Evolutionary conservation across 1,139 yeast species (phyloP).

Genomic region (Nematodospora anomalae): DNA sequence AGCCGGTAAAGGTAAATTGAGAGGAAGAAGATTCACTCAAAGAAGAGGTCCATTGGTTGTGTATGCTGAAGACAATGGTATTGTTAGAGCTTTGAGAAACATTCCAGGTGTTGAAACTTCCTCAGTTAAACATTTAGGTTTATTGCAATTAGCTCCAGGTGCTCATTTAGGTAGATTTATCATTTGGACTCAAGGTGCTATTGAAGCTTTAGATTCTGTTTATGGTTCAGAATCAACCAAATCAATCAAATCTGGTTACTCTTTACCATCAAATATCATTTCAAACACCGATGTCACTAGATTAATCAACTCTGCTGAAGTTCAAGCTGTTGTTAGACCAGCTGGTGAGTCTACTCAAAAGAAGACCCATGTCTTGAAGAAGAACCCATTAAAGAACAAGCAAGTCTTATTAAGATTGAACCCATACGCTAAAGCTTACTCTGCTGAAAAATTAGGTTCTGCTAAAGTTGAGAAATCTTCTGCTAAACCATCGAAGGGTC

Average conservation of each 20-base stretch:
- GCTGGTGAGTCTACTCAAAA: conserved; percentile 93
- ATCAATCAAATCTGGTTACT: conserved; percentile 85
- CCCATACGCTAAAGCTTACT: conserved; percentile 98
- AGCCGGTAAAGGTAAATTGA: conserved; percentile 99
- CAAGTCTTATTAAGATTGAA: conserved; percentile 96
- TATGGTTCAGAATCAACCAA: conserved; percentile 92
- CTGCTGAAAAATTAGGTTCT: conserved; percentile 89
- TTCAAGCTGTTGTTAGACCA: conserved; percentile 95
- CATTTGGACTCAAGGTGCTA: conserved; percentile 99
- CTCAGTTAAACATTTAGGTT: conserved; percentile 88
- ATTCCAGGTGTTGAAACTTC: conserved; percentile 99
- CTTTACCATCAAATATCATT: conserved; percentile 92
- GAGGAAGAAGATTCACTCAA: conserved; percentile 99
- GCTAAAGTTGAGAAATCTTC: conserved; percentile 68
- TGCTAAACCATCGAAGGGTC: conserved; percentile 70
- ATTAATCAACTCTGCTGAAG: conserved; percentile 98
- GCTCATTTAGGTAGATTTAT: conserved; percentile 99
- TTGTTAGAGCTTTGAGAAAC: conserved; percentile 98
- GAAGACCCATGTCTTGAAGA: conserved; percentile 95
- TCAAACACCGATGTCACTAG: conserved; percentile 95
- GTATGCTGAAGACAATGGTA: conserved; percentile 96
- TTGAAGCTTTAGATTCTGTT: conserved; percentile 93
- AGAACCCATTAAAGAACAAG: conserved; percentile 99
- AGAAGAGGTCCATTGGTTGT: conserved; percentile 99
- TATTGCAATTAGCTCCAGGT: conserved; percentile 99